These are phyloP conservation scores for Colletotrichum eremochloae DNA, from an alignment of 2,329 filamentous ascomycete species.

Conservation along the genomic window DNA sequence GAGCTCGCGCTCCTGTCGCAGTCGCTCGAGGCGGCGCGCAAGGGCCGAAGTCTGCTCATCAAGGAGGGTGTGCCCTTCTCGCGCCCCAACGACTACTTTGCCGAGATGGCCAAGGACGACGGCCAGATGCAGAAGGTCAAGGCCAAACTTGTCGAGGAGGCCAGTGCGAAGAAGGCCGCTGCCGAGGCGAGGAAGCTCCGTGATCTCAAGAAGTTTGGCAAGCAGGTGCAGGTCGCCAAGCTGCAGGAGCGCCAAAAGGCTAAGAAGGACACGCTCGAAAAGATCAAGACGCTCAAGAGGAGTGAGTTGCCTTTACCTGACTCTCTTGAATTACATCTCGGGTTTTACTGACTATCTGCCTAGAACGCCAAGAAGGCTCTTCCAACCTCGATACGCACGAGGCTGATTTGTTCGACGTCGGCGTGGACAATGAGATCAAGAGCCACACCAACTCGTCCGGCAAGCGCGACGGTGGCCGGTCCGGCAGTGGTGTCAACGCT, in stretches of 20 bases:
- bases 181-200: slow-evolving; percentile 91
- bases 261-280: slow-evolving; percentile 93
- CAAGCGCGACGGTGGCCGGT: slow-evolving; percentile 51
- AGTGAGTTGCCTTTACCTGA: slow-evolving; percentile 73
- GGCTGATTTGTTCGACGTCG: slow-evolving; percentile 91
- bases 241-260: slow-evolving; percentile 93
- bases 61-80: slow-evolving; percentile 89
- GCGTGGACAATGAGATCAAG: slow-evolving; percentile 77
- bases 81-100: slow-evolving; percentile 94
- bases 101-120: slow-evolving; percentile 98
- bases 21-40: slow-evolving; percentile 81
- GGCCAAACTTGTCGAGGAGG: slow-evolving; percentile 91
- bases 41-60: slow-evolving; percentile 80
- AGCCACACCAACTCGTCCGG: slow-evolving; percentile 60
- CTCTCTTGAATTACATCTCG: not conserved
- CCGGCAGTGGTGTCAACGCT: slow-evolving; percentile 61
- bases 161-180: slow-evolving; percentile 90
- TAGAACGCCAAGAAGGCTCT: slow-evolving; percentile 85
- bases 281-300: slow-evolving; percentile 94
- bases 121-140: slow-evolving; percentile 99
- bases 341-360: slow-evolving; percentile 1
- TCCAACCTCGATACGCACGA: slow-evolving; percentile 77
- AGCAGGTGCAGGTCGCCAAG: slow-evolving; percentile 97
- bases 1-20: slow-evolving; percentile 96
- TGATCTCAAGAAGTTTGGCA: slow-evolving; percentile 99